Base-by-base conservation (phyloP, 2,329 filamentous ascomycete species). In the Microsporum audouinii region DNA sequence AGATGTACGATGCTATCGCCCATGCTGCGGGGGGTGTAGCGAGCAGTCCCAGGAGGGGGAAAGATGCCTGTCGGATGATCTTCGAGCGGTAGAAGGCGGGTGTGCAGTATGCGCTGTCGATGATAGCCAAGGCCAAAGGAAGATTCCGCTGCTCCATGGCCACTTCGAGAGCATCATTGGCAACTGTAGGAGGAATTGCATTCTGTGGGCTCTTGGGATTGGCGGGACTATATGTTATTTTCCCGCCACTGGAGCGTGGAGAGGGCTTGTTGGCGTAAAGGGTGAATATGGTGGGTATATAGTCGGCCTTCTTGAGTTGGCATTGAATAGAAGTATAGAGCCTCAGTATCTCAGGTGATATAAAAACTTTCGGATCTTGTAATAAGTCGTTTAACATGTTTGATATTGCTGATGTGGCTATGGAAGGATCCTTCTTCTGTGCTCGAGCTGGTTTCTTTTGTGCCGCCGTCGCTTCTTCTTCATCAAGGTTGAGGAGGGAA, bases 211-310 rank as follows among this genome's bases (percentile, higher is more conserved):
- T 80, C 64, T 87, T 85, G 14, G 90, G 87, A 47, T 88, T 88
- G 47, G 83, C 83, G 57, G 79, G 72, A 45, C 77, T 78, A 69
- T 85, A 89, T 64, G 76, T 75, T 59, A 89, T 77, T 6, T 81
- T 81, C 14, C 80, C 81, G 17, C 82, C 80, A 58, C 79, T 79
- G 67, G 84, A 78, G 58, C 80, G 75, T 1, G 91, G 88, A 64
- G 85, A 78, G 7, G 89, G 87, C 74, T 97, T 99, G 67, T 84
- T 83, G 57, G 89, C 89, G 72, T 92, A 97, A 59, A 96, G 80
- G 61, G 85, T 78, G 69, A 99, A 87, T 47, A 91, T 84, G 63
- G 86, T 82, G 5, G 92, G 90, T 64, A 97, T 83, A 51, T 88
- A 85, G 65, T 89, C 84, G 2, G 90, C 86, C 61, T 82, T 84